Evolutionary conservation across 1,284 basidiomycete species (phyloP), one percentile per base, ranked within the genome.

Genomic region (Mycosarcoma mackinlayi): DNA sequence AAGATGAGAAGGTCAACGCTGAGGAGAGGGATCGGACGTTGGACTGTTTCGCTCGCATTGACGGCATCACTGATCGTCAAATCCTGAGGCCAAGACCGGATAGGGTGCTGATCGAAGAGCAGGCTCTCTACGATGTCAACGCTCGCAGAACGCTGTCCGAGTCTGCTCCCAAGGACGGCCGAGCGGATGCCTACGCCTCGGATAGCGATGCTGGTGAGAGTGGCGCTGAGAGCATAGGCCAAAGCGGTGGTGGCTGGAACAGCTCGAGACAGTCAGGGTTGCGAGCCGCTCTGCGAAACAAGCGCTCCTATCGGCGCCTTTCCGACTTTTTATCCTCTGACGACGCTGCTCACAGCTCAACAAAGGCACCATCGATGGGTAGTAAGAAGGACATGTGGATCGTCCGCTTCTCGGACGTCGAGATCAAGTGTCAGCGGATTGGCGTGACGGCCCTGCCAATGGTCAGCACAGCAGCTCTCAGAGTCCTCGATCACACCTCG

Each of bases 1-100:
- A 98, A 84, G 94, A 97, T 79, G 93, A 98, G 84, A 98, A 98
- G 87, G 91, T 93, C 49, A 90, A 91, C 80, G 92, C 92, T 83
- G 95, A 98, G 83, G 94, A 96, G 82, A 88, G 95, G 30, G 93
- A 97, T 84, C 91, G 90, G 85, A 94, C 93, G 4, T 87, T 94
- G 14, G 95, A 98, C 83, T 91, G 92, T 0, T 92, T 96, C 79
- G 95, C 94, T 1, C 89, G 95, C 13, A 97, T 98, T 42, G 95
- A 98, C 61, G 94, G 94, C 0, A 85, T 98, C 51, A 67, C 66
- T 1, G 76, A 77, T 47, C 45, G 54, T 2, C 58, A 83, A 14
- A 85, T 98, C 47, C 92, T 93, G 52, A 86, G 92, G 18, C 95
- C 95, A 0, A 94, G 94, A 79, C 88, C 92, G 3, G 92, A 91